Base-by-base conservation (phyloP, 1,284 basidiomycete genomes). In the Omphalotus olearius region DNA sequence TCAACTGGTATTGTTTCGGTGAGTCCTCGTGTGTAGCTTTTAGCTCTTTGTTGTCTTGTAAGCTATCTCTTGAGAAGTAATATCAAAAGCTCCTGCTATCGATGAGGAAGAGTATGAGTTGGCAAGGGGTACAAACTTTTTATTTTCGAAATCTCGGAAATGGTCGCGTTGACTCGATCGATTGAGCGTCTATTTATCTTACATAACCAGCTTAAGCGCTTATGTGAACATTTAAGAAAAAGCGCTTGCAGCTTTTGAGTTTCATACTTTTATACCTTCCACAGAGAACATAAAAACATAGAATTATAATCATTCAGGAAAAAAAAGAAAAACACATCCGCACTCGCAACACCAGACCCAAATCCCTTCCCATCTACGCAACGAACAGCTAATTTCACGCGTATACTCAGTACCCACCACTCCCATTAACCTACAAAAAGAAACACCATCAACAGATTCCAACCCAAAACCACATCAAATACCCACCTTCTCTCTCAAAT, bases 401-500 rank as follows among this genome's bases (percentile, higher is more conserved):
- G 11, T 20, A 16, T 26, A 16, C 14, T 30, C 40, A 54, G 38
- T 50, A 54, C 10, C 52, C 52, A 6, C 52, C 48, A 18, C 50
- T 54, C 17, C 52, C 52, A 18, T 54, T 53, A 35, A 53, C 52
- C 52, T 53, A 26, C 1, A 23, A 7, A 14, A 25, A 20, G 9
- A 33, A 37, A 14, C 3, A 14, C 30, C 36, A 20, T 40, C 11
- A 17, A 9, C 47, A 16, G 35, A 20, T 28, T 11, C 25, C 6
- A 9, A 23, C 4, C 14, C n/a, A 28, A 37, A 18, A 23, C 25
- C 17, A 16, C 6, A 28, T 43, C 4, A 9, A 3, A 2, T 14
- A 50, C 35, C 9, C 6, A 54, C 87, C 79, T 88, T 90, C 66
- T 88, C 86, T 67, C 87, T 88, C 53, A 91, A 66, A 58, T 84